Evolutionary conservation across 331 rosid genomes (phyloP), one percentile per base, ranked within the genome.

Genomic region (Phaseolus coccineus): DNA sequence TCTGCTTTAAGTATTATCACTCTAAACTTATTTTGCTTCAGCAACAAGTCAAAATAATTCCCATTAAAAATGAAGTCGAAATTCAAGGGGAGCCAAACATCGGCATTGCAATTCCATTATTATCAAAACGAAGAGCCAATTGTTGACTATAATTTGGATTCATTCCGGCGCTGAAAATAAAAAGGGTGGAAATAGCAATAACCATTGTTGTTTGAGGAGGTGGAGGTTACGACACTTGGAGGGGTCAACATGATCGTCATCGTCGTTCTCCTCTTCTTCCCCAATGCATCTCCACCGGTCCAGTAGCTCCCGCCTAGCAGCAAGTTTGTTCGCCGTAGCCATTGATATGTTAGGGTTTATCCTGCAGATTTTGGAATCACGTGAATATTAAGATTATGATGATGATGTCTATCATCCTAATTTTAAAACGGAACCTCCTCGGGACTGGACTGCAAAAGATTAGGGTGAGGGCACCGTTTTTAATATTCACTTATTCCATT

Each of bases 171-270:
- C 33, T 59, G 57, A 15, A 53, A 15, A 53, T 31, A 44, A n/a
- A 31, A 50, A 27, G 24, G 1, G 46, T 8, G 46, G 12, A 4
- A 48, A 6, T 52, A 67, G 12, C 3, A 8, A 33, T 14, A 76
- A 94, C 97, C 99, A 95, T 85, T 90, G 84, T 71, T 95, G 97
- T 86, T 95, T 95, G 52, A 42, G 81, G 64, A 75, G 89, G 81
- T 90, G 96, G 61, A 93, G 88, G 78, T 84, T 88, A 77, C 79
- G 87, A 15, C 47, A 81, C 72, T 77, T 76, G 4, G 88, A 81
- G 55, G 89, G 76, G 84, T 88, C 88, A 77, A 56, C 40, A 59
- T 44, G 53, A 55, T 84, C 89, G 55, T 79, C 85, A 59, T 62
- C 86, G 8, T 87, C 84, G 64, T 87, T 68, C 59, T 59, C 89